Evolutionary conservation across 208 protist genomes (phyloP).

Genomic region (Trypanosoma platydactyli): DNA sequence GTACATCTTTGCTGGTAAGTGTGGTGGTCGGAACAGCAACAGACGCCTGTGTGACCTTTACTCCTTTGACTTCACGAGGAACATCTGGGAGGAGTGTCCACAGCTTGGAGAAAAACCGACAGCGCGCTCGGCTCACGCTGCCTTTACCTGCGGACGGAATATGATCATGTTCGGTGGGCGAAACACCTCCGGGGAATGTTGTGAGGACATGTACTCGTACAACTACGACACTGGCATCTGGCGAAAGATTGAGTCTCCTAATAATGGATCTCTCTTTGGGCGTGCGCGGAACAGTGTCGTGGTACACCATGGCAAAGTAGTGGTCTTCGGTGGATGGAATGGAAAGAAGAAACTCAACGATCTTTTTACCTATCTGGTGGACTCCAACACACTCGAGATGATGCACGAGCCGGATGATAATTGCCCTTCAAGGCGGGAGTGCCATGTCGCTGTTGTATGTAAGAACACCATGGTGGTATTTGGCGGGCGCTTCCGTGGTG

Average conservation of each 20-base stretch:
- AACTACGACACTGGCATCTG: constrained; percentile 78
- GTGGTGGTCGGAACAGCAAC: constrained; percentile 87
- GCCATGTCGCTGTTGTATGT: constrained; percentile 82
- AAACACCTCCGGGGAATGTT: constrained; percentile 74
- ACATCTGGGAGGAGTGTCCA: constrained; percentile 47
- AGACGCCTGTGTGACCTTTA: constrained; percentile 78
- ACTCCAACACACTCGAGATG: constrained; percentile 67
- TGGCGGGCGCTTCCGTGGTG: constrained; percentile 83
- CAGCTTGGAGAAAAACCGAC: constrained; percentile 55
- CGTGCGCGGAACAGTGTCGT: constrained; percentile 86
- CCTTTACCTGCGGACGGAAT: constrained; percentile 74
- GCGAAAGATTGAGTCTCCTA: constrained; percentile 49
- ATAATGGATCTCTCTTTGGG: constrained; percentile 45
- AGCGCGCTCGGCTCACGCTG: constrained; percentile 80
- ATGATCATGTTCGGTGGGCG: constrained; percentile 91
- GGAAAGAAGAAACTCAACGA: constrained; percentile 89
- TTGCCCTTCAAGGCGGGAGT: constrained; percentile 83
- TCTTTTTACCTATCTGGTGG: constrained; percentile 81
- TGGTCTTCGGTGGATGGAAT: constrained; percentile 89
- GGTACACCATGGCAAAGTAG: constrained; percentile 77
- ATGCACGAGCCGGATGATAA: constrained; percentile 57
- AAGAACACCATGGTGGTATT: constrained; percentile 90
- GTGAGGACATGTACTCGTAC: constrained; percentile 85
- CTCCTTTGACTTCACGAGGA: constrained; percentile 36
- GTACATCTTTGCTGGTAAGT: constrained; percentile 90